Evolutionary conservation across 2,329 filamentous ascomycete genomes (phyloP), one percentile per base, ranked within the genome.

Genomic region (Neospermospora avenae): DNA sequence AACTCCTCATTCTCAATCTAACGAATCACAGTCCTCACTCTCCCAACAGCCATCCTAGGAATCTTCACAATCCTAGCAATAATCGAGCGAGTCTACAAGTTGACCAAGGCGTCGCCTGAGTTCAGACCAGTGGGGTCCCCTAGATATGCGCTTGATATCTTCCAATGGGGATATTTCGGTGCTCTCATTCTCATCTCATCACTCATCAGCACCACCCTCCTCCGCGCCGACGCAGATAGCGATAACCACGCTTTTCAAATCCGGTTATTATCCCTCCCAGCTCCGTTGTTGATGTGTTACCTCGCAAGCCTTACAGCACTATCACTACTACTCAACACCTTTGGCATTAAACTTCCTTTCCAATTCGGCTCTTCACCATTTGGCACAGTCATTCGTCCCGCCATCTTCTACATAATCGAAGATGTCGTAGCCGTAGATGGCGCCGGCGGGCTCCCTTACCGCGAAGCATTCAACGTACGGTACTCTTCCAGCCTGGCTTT

Each of bases 351-450:
- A 37, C 48, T 66, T 3, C 66, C 66, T 4, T 68, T 68, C 49
- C 64, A 61, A 11, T 65, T 68, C 39, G 66, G 66, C 1, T 66
- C 64, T 55, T 25, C 62, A 18, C 52, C 59, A 34, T 46, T 56
- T 18, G 64, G 64, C 5, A 59, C 59, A 45, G 48, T 57, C 3
- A 44, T 68, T 2, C 22, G 66, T 20, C 86, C 86, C 0, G 80
- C 84, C 3, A 78, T 83, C 2, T 86, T 87, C 66, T 87, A 86
- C 55, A 78, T 89, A 25, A 82, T 89, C 20, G 87, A 89, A 72
- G 87, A 90, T 66, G 80, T 88, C n/a, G 80, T 87, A 13, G 85
- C 84, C 3, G 86, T 89, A 39, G 87, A 89, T 69, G 86, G 84
- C 20, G 81, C 79, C 4, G 86, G 84, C 5, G 82, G 82, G 0